Evolutionary conservation across 306 rosid genomes (phyloP).

Genomic region (Cucurbita moschata): DNA sequence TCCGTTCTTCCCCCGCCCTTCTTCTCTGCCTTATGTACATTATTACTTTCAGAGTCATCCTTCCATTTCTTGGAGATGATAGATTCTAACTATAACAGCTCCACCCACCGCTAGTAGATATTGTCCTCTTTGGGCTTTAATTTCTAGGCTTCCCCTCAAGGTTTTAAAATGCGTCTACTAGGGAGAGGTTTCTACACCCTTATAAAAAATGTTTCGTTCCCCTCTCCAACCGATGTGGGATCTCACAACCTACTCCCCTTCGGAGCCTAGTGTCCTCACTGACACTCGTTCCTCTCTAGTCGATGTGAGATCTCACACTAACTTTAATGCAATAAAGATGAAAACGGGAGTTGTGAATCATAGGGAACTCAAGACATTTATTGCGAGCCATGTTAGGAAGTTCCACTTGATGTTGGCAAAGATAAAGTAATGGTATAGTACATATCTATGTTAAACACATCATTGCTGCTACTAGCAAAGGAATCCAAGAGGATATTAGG

Average conservation of each 20-base stretch:
- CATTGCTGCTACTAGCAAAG: neutral
- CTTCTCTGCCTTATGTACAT: too few relatives aligned
- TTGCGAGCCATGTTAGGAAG: neutral
- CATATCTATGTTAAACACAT: neutral
- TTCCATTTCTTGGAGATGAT: neutral
- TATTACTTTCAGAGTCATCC: neutral
- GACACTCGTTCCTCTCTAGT: too few relatives aligned
- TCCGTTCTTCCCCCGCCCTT: neutral
- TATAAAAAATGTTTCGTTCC: too few relatives aligned
- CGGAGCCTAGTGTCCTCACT: too few relatives aligned
- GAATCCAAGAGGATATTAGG: neutral
- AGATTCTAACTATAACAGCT: neutral
- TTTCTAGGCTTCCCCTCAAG: too few relatives aligned
- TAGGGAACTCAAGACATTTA: neutral
- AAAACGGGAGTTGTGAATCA: neutral
- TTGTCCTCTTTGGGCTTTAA: too few relatives aligned
- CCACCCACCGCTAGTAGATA: too few relatives aligned
- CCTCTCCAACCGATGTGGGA: too few relatives aligned
- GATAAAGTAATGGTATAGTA: neutral
- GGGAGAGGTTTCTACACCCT: too few relatives aligned
- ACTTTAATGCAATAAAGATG: neutral
- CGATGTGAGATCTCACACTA: too few relatives aligned
- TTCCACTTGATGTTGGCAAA: neutral
- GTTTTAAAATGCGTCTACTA: too few relatives aligned
- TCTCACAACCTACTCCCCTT: too few relatives aligned